Evolutionary conservation across 225 moss, liverwort and hornwort species (phyloP).

Genomic region (Straminergon stramineum): DNA sequence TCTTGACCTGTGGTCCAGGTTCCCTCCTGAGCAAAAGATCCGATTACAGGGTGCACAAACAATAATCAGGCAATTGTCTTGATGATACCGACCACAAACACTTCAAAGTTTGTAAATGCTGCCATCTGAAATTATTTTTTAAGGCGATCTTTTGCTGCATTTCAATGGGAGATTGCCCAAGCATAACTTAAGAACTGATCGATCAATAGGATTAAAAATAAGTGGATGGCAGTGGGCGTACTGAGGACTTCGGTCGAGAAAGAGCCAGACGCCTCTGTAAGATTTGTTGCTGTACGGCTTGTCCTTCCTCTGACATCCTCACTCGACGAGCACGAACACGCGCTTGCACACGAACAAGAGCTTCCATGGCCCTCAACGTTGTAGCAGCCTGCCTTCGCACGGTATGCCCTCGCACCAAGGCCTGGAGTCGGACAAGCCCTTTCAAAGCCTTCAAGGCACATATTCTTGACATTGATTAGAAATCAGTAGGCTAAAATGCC

Average conservation of each 20-base stretch:
- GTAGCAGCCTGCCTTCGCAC: conserved; percentile 58
- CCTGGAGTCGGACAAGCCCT: conserved; percentile 52
- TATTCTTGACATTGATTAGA: conserved; percentile 6
- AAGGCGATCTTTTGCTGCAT: background rate
- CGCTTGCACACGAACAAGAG: conserved; percentile 59
- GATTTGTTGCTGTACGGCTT: conserved; percentile 59
- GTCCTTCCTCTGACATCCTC: conserved; percentile 60
- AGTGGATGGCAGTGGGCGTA: conserved; percentile 1
- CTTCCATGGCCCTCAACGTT: conserved; percentile 56
- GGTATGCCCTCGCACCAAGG: conserved; percentile 51
- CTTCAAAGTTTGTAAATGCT: background rate
- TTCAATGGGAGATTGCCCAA: background rate
- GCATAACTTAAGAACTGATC: background rate
- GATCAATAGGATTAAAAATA: background rate
- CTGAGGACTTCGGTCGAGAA: conserved; percentile 36
- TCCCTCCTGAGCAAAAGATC: conserved; percentile 29
- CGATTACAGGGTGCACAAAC: background rate
- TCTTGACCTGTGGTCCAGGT: conserved; percentile 80
- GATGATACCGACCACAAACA: background rate
- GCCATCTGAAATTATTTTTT: background rate
- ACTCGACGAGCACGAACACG: conserved; percentile 59
- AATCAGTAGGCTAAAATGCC: background rate
- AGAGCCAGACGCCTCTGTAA: conserved; percentile 41
- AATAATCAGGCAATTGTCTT: background rate
- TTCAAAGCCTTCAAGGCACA: conserved; percentile 41